Base-by-base conservation (phyloP, 768 basidiomycete species). In the Suillus placidus region DNA sequence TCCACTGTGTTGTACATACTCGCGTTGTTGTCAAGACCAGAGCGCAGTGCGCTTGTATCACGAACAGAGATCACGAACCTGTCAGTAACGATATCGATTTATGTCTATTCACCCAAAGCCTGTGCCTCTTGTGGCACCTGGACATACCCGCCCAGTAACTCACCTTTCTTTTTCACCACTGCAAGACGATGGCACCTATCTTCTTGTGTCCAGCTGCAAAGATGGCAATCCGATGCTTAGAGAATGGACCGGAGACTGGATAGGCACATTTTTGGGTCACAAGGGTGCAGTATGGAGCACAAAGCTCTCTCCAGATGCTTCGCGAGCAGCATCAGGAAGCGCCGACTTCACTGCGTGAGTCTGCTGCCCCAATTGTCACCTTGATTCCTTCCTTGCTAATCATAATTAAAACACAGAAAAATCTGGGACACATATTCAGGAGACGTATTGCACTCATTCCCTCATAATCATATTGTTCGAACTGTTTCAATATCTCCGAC, bases 161-260 rank as follows among this genome's bases (percentile, higher is more conserved):
- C 94, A 97, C 76, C 89, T 99, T 68, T 94, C 94, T 63, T 98
- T 97, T 81, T 96, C 95, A 30, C 81, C 88, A 16, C 85, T 93
- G 69, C 87, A 94, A 74, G 85, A 94, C 30, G 96, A 98, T 78
- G 86, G 87, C 68, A 87, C 89, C 52, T 99, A 90, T 79, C 82
- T 98, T 68, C 85, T 99, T 68, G 91, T 98, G 73, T 98, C 96
- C 64, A 92, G 93, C 71, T 99, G 97, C 83, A 99, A 99, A 80
- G 97, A 99, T 84, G 97, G 97, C 40, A 98, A 95, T 72, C 96
- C 95, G 54, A 96, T 97, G 94, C 81, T 97, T 70, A 88, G 95
- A 74, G 92, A 95, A 73, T 97, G 96, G 96, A 93, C 94, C 63
- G 97, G 97, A 40, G 97, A 99, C 78, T 99, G 97, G 97, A 93